A percentile compares a stretch with the other conserved stretches of the same genome.
Conservation (phyloP, 1,139 yeast species). For the Scheffersomyces cryptocercus region DNA sequence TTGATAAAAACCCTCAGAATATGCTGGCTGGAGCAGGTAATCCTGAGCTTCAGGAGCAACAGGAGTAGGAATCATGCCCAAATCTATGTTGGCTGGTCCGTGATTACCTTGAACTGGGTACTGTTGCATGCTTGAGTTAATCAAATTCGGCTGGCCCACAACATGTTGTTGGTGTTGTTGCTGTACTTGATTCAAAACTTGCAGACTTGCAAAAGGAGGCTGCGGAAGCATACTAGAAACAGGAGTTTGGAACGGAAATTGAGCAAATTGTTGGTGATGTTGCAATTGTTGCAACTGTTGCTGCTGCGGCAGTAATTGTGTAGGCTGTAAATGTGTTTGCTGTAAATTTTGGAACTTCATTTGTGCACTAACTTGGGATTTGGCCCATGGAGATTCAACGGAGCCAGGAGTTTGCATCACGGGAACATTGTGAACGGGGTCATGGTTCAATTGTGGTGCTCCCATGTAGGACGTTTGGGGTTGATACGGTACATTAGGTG, state of each 20-base stretch:
- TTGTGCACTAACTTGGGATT: slow-evolving; percentile 24
- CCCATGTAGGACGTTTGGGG: background rate
- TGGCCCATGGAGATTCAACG: slow-evolving; percentile 7
- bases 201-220: background rate
- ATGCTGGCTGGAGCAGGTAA: too few relatives aligned
- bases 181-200: background rate
- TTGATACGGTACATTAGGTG: background rate
- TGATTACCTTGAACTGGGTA: too few relatives aligned
- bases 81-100: too few relatives aligned
- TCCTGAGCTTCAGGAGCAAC: too few relatives aligned
- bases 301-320: slow-evolving; percentile 1
- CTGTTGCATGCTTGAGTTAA: too few relatives aligned
- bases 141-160: too few relatives aligned
- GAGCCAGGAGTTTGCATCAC: background rate
- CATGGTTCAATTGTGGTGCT: background rate
- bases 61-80: too few relatives aligned
- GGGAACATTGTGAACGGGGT: background rate
- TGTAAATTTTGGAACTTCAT: slow-evolving; percentile 26
- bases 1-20: too few relatives aligned
- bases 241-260: slow-evolving; percentile 9
- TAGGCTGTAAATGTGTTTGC: slow-evolving; percentile 10
- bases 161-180: background rate
- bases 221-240: background rate
- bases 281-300: slow-evolving; percentile 8
- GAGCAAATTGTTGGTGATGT: slow-evolving; percentile 1